Percentiles rank a stretch among this genome's conserved stretches.
phyloP scores from a whole-genome alignment of 179 eudicot genomes.

The Patellifolia procumbens region DNA sequence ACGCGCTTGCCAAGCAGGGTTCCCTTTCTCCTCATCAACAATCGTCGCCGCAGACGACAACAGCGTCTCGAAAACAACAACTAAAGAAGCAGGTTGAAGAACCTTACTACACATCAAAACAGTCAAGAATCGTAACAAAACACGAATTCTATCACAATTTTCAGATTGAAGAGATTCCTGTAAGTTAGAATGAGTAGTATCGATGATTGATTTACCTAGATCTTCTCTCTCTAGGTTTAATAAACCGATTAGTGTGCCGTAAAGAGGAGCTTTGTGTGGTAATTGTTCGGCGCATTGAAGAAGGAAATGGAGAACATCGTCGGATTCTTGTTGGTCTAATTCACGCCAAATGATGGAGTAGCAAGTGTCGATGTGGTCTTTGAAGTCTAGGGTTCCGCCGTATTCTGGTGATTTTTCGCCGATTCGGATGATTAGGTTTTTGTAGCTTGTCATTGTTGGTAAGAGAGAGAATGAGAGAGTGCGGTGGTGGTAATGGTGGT shows the following conservation, averaged over 20 bases:
- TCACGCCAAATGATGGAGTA: conserved; percentile 70
- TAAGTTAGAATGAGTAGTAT: conserved; percentile 54
- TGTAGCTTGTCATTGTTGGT: conserved; percentile 70
- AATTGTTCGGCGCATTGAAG: conserved; percentile 89
- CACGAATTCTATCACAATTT: conserved; percentile 76
- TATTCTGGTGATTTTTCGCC: conserved; percentile 91
- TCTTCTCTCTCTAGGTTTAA: conserved; percentile 92
- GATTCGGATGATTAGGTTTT: conserved; percentile 66
- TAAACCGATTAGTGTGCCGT: conserved; percentile 93
- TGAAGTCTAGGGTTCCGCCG: conserved; percentile 61
- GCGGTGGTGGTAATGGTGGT: too few relatives aligned
- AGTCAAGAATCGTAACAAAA: conserved; percentile 77
- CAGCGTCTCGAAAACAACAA: conserved; percentile 76
- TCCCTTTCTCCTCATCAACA: conserved; percentile 96
- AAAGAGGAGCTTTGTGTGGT: conserved; percentile 94
- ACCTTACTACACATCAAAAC: conserved; percentile 99
- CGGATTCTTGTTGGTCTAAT: conserved; percentile 52
- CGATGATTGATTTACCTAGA: conserved; percentile 57
- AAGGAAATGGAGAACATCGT: conserved; percentile 27
- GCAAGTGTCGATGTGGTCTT: conserved; percentile 92
- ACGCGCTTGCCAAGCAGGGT: conserved; percentile 99
- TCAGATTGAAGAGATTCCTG: conserved; percentile 79
- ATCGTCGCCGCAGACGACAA: conserved; percentile 96
- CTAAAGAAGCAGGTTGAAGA: conserved; percentile 75
- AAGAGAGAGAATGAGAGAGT: not conserved